These are phyloP conservation scores for Pseudoneurospora amorphoporcata DNA, from an alignment of 495 filamentous ascomycete species.

Conservation along the genomic window DNA sequence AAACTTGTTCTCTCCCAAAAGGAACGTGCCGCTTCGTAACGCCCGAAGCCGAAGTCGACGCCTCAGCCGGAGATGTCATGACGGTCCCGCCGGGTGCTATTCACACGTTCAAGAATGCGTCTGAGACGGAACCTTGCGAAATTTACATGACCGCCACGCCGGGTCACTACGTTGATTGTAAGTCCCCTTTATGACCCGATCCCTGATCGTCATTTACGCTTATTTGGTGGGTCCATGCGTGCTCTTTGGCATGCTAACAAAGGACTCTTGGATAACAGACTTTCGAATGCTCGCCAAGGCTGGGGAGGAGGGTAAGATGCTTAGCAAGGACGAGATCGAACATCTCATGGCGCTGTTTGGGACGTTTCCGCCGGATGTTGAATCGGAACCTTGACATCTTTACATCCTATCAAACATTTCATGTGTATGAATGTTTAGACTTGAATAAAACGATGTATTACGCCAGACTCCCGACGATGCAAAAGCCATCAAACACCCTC, in stretches of 20 bases:
- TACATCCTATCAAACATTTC: too few relatives aligned
- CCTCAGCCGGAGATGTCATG: constrained; percentile 40
- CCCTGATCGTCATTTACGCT: not conserved
- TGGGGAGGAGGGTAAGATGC: constrained; percentile 9
- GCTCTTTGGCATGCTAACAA: not conserved
- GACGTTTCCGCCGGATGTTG: constrained; percentile 23
- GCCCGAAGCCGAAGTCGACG: constrained; percentile 34
- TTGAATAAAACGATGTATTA: not conserved
- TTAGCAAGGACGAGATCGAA: constrained; percentile 10
- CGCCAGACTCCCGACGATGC: not conserved
- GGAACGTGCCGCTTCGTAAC: constrained; percentile 26
- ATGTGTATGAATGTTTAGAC: not conserved
- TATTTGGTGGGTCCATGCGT: not conserved
- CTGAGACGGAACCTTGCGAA: constrained; percentile 38
- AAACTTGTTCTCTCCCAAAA: not conserved
- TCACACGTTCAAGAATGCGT: constrained; percentile 45
- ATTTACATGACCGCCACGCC: constrained; percentile 49
- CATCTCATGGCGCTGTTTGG: constrained; percentile 28
- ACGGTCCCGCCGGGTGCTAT: constrained; percentile 40
- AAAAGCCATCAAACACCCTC: not conserved
- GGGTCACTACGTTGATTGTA: constrained; percentile 6
- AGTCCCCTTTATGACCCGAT: too few relatives aligned
- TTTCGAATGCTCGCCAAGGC: constrained; percentile 25
- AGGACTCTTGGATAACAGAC: constrained; percentile 1
- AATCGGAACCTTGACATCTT: constrained; percentile 17